phyloP scores from a whole-genome alignment of 495 filamentous ascomycete genomes.

The Chaetomium fimeti region DNA sequence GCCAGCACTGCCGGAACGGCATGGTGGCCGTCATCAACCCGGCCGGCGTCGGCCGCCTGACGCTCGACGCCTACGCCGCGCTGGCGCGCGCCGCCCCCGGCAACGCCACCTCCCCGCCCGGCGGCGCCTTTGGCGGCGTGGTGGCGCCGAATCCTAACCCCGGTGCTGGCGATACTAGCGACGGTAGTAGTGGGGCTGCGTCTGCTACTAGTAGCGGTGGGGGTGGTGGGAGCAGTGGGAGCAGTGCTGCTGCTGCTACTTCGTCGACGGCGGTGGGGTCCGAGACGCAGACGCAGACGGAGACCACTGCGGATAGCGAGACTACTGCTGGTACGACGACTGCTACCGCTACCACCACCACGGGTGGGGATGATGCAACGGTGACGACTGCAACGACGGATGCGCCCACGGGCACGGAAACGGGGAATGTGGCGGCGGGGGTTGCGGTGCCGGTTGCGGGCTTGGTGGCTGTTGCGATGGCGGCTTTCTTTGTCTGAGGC shows the following conservation, averaged over 20 bases:
- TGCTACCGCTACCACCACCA: background rate
- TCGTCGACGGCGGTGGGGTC: background rate
- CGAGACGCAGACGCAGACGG: background rate
- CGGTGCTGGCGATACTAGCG: background rate
- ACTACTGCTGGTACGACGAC: no score
- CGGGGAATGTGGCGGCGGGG: constrained; percentile 8
- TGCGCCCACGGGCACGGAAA: constrained; percentile 1
- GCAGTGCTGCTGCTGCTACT: background rate
- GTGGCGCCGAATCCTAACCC: constrained; percentile 9
- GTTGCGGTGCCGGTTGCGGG: constrained; percentile 20
- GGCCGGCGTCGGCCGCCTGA: constrained; percentile 2
- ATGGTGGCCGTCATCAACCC: constrained; percentile 43
- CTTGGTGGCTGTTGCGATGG: constrained; percentile 20
- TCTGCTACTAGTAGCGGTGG: background rate
- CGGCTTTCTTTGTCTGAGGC: constrained; percentile 22
- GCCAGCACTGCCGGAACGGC: constrained; percentile 37
- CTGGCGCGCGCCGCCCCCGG: constrained; percentile 22
- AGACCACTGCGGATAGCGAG: background rate
- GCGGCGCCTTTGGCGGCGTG: constrained; percentile 26
- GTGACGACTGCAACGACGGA: background rate
- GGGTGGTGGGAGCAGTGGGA: background rate
- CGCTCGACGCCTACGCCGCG: constrained; percentile 26
- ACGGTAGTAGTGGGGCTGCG: background rate
- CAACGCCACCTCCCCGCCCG: constrained; percentile 23
- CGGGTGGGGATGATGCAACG: background rate